These are phyloP conservation scores for Penicillium robsamsonii DNA, from an alignment of 495 filamentous ascomycete species.

Conservation along the genomic window DNA sequence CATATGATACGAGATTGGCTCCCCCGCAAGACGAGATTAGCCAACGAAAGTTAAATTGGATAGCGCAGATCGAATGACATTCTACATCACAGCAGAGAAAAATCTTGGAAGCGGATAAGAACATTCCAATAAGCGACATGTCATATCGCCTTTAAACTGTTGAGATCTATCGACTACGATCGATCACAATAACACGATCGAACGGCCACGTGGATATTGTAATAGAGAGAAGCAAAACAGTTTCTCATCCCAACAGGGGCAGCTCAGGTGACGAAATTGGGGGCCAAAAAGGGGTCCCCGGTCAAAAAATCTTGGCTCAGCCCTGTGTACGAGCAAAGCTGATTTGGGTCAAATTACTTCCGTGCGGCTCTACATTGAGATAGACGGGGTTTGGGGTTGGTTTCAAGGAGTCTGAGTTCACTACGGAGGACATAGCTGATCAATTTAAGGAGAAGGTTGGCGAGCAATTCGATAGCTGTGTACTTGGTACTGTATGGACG, in stretches of 20 bases:
- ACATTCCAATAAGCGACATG: slow-evolving; percentile 2
- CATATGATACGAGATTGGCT: slow-evolving; percentile 2
- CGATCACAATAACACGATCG: slow-evolving; percentile 6
- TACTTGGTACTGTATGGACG: no score
- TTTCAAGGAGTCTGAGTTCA: neutral
- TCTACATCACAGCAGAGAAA: neutral
- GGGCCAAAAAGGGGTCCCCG: neutral
- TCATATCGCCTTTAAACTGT: neutral
- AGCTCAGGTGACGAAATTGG: neutral
- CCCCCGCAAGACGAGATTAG: slow-evolving; percentile 2
- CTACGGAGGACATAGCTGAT: neutral
- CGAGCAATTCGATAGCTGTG: neutral
- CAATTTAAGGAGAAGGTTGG: neutral
- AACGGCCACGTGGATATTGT: slow-evolving; percentile 8
- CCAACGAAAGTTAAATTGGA: neutral
- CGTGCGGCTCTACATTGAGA: slow-evolving; percentile 3
- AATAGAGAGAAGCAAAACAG: neutral
- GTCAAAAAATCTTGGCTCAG: slow-evolving; percentile 7
- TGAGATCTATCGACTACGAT: slow-evolving; percentile 8
- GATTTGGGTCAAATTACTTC: neutral
- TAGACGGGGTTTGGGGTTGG: neutral
- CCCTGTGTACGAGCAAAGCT: slow-evolving; percentile 7
- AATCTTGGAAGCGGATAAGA: neutral
- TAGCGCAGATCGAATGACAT: slow-evolving; percentile 11
- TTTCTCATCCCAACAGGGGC: neutral